Percentiles rank a stretch among this genome's conserved stretches.
These are phyloP conservation scores for Sphaerulina populicola DNA, from an alignment of 2,329 filamentous ascomycete genomes.

Conservation along the genomic window DNA sequence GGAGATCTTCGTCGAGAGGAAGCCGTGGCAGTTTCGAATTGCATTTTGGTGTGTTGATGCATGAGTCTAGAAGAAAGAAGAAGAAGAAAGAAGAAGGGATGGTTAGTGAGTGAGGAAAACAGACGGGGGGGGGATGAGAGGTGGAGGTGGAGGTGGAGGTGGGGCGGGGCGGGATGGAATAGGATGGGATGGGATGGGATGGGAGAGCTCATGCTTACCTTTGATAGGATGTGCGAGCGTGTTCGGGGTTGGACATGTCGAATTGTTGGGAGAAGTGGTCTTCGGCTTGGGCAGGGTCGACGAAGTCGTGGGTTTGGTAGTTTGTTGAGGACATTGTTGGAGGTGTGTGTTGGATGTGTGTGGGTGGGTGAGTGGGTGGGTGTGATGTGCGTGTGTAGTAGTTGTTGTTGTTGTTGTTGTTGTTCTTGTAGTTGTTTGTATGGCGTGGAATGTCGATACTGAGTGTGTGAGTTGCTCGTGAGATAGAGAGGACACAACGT, in stretches of 20 bases:
- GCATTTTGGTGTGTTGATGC: slow-evolving; percentile 45
- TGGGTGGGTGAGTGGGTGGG: not conserved
- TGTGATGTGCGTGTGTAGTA: no score
- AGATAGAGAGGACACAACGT: not conserved
- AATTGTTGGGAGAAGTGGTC: slow-evolving; percentile 41
- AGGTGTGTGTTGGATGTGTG: slow-evolving; percentile 1
- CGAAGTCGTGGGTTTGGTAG: slow-evolving; percentile 36
- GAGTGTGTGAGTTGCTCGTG: not conserved
- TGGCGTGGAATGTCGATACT: not conserved
- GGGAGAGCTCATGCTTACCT: slow-evolving; percentile 28
- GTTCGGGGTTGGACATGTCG: slow-evolving; percentile 35
- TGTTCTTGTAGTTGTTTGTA: not conserved
- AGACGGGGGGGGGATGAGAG: no score
- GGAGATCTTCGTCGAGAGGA: slow-evolving; percentile 38
- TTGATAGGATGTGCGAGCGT: slow-evolving; percentile 39
- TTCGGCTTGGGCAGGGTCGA: slow-evolving; percentile 36
- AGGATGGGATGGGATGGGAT: no score
- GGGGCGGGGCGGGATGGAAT: no score
- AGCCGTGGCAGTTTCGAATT: slow-evolving; percentile 40
- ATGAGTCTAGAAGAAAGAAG: slow-evolving; percentile 34
- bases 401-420: no score
- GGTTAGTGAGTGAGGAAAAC: no score
- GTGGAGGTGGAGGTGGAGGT: no score
- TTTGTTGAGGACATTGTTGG: slow-evolving; percentile 25
- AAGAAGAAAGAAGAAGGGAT: no score